Evolutionary conservation across 2,329 filamentous ascomycete genomes (phyloP), one percentile per base, ranked within the genome.

Genomic region (Neopestalotiopsis sp.): DNA sequence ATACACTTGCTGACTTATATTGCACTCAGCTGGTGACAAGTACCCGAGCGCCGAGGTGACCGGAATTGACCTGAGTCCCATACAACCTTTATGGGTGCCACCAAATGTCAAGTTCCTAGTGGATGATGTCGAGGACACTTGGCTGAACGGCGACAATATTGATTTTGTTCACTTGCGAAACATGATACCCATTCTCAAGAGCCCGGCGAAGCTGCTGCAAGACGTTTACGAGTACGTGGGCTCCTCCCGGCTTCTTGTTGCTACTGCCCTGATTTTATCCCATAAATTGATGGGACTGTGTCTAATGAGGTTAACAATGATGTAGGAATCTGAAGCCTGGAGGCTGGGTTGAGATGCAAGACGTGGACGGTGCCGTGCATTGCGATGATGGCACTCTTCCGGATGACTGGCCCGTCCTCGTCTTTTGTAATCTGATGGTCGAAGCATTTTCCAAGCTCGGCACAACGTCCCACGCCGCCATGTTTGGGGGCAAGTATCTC

Each of bases 161-260:
- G 85, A 88, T 74, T 84, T 83, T 70, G 82, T 88, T 68, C 85
- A 88, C 73, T 74, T 80, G 57, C 81, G 86, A 34, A 80, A 84
- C 61, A 81, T 86, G 78, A 79, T 84, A 13, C 79, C 81, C 0
- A 79, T 82, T 1, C 72, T 75, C 7, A 73, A 61, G 66, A 74
- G 63, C 5, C 72, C 72, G 7, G 58, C 73, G 7, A 66, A 70
- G n/a, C 66, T 74, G 4, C 58, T 75, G 9, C 72, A 67, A 61
- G 70, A 73, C 13, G 58, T 71, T 24, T 74, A 67, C 40, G 70
- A 71, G 73, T 74, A 73, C 62, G 68, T 53, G n/a, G 20, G 5
- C 28, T 17, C 24, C 34, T 14, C 30, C 32, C 30, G 6, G 12
- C n/a, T 62, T 2, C 5, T 30, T 24, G 17, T 12, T 38, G 13